These are phyloP conservation scores for Colletotrichum kahawae DNA, from an alignment of 2,329 filamentous ascomycete genomes.

Conservation along the genomic window DNA sequence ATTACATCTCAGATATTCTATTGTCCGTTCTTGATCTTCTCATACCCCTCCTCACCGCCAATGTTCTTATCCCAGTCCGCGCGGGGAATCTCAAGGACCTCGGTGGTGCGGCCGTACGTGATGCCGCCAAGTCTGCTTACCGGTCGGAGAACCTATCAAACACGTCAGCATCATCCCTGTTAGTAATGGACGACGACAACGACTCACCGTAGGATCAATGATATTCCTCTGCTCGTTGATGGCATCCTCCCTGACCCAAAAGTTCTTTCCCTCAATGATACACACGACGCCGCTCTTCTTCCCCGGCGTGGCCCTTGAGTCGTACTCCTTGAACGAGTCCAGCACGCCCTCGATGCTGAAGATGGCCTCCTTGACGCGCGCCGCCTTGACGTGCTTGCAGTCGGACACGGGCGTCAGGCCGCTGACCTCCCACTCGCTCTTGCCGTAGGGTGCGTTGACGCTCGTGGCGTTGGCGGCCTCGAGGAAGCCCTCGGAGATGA, in stretches of 20 bases:
- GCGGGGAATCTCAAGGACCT: slow-evolving; percentile 74
- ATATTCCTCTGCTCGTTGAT: slow-evolving; percentile 77
- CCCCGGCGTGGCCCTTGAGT: slow-evolving; percentile 72
- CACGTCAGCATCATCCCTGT: background rate
- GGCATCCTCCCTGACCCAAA: slow-evolving; percentile 91
- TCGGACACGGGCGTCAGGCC: slow-evolving; percentile 73
- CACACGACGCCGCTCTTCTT: slow-evolving; percentile 77
- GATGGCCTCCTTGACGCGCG: slow-evolving; percentile 81
- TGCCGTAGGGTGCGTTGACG: slow-evolving; percentile 78
- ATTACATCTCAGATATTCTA: slow-evolving; percentile 19
- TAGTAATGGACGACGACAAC: background rate
- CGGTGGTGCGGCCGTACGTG: slow-evolving; percentile 74
- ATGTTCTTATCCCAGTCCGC: slow-evolving; percentile 61
- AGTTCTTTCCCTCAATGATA: slow-evolving; percentile 82
- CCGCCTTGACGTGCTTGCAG: slow-evolving; percentile 69
- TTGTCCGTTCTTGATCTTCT: slow-evolving; percentile 58
- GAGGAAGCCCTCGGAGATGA: slow-evolving; percentile 82
- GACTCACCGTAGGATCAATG: slow-evolving; percentile 71
- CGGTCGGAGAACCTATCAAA: slow-evolving; percentile 68
- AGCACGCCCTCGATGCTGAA: slow-evolving; percentile 84
- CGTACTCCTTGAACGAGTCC: slow-evolving; percentile 77
- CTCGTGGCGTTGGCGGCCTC: slow-evolving; percentile 87
- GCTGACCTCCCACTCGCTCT: slow-evolving; percentile 66
- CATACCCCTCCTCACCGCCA: slow-evolving; percentile 57
- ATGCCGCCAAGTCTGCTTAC: slow-evolving; percentile 85